Evolutionary conservation across 768 basidiomycete genomes (phyloP).

Genomic region (Ramaria rubella): DNA sequence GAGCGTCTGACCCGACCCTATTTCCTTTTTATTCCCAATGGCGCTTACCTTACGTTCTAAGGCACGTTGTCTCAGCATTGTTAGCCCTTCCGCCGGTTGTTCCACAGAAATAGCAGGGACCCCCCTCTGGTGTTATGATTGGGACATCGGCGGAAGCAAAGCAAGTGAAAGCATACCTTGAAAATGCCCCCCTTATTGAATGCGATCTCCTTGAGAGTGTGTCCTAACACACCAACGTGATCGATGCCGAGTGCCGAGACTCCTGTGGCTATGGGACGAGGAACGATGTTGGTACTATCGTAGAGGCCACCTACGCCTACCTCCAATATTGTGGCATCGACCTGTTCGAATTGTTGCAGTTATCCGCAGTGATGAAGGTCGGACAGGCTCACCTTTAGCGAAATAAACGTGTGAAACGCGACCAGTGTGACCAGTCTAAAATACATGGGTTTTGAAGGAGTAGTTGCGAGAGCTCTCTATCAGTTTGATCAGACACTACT

Average conservation of each 20-base stretch:
- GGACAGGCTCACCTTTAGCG: slow-evolving; percentile 43
- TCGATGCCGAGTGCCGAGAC: slow-evolving; percentile 89
- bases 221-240: slow-evolving; percentile 81
- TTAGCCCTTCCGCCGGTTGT: slow-evolving; percentile 64
- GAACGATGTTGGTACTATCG: slow-evolving; percentile 95
- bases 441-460: slow-evolving; percentile 78
- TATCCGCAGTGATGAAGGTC: not conserved
- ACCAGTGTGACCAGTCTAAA: slow-evolving; percentile 91
- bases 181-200: slow-evolving; percentile 96
- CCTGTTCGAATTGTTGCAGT: slow-evolving; percentile 25
- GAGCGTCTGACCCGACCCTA: too few relatives aligned
- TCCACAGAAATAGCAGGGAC: slow-evolving; percentile 81
- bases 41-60: slow-evolving; percentile 52
- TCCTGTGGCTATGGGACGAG: slow-evolving; percentile 83
- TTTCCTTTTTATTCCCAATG: not conserved
- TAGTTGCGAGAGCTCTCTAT: slow-evolving; percentile 44
- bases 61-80: slow-evolving; percentile 62
- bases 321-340: slow-evolving; percentile 90
- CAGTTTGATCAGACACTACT: not conserved
- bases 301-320: slow-evolving; percentile 93
- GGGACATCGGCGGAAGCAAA: not conserved
- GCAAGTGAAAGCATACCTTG: slow-evolving; percentile 47
- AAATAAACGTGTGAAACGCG: slow-evolving; percentile 85
- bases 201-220: slow-evolving; percentile 83
- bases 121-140: slow-evolving; percentile 41